Evolutionary conservation across 768 basidiomycete species (phyloP), one percentile per base, ranked within the genome.

Genomic region (Cyclocybe aegerita): DNA sequence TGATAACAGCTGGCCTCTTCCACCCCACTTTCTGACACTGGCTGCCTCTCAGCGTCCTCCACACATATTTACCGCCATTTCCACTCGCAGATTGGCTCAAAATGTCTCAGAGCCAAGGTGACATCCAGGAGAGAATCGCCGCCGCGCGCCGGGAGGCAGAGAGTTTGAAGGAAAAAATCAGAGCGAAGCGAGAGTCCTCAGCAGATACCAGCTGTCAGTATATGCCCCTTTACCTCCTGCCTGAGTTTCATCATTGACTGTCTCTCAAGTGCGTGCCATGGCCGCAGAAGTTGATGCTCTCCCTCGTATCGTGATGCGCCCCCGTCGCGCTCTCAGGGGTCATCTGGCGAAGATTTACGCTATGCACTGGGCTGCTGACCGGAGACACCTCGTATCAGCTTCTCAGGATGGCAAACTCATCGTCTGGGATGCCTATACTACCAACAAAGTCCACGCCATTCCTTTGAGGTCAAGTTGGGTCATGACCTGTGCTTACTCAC

Each of bases 401-500:
- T 98, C 96, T 2, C 96, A 99, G 68, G 96, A 99, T 66, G 96
- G 96, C 46, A 99, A 99, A 71, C 83, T 99, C 52, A 98, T 99
- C 66, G 96, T 99, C 47, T 99, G 96, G 96, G 96, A 99, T 70
- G 96, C 96, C 44, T 98, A 98, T 72, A 98, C 96, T n/a, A 97
- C 95, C 51, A 99, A 99, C 82, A 99, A 99, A 77, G 96, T 99
- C 53, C 97, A 99, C 65, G 96, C 96, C 60, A 99, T 99, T 67
- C 96, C 96, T 44, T 77, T 99, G 41, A 87, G 96, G 46, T 97
- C 94, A 40, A 93, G 91, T 65, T 99, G 96, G 96, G 96, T 99
- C 73, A 99, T 99, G 96, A 99, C 96, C 45, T 99, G 96, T 67
- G 96, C 96, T 44, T 98, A 98, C 72, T 88, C 97, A 15, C 96